Conservation (phyloP, 2,329 filamentous ascomycete species). For the Ceratocystiopsis sp. region DNA sequence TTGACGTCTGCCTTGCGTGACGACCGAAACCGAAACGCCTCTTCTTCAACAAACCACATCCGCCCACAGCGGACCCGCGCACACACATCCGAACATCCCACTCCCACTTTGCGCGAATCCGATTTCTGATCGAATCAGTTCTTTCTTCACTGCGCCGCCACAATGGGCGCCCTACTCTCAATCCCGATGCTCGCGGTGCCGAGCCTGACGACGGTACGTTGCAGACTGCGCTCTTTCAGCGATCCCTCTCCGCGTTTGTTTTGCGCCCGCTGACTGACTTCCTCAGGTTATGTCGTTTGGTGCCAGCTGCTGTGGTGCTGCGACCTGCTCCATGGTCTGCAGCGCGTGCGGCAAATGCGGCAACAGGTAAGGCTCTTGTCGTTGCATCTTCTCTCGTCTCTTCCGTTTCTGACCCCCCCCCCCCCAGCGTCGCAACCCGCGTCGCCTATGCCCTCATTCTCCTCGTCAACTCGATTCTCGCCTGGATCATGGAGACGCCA, state of each 20-base stretch:
- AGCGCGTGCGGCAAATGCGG: conserved; percentile 93
- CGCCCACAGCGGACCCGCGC: too few relatives aligned
- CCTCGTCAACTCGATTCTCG: conserved; percentile 87
- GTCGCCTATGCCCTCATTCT: conserved; percentile 93
- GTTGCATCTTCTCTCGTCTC: too few relatives aligned
- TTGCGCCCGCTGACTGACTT: neutral
- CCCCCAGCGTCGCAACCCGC: conserved; percentile 71
- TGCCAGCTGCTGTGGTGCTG: conserved; percentile 93
- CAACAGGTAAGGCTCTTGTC: conserved; percentile 49
- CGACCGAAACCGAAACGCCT: too few relatives aligned
- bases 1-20: too few relatives aligned
- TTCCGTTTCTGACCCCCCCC: neutral
- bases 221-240: too few relatives aligned
- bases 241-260: neutral
- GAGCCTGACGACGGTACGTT: conserved; percentile 65
- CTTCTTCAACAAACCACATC: too few relatives aligned
- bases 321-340: conserved; percentile 90
- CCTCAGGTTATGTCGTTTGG: conserved; percentile 8
- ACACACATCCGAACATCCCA: too few relatives aligned
- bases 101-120: too few relatives aligned
- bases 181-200: conserved; percentile 79
- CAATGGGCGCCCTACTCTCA: conserved; percentile 83
- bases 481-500: conserved; percentile 97
- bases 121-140: neutral
- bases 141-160: conserved; percentile 4